phyloP scores from a whole-genome alignment of 768 basidiomycete species.

The Boletus reticuloceps region DNA sequence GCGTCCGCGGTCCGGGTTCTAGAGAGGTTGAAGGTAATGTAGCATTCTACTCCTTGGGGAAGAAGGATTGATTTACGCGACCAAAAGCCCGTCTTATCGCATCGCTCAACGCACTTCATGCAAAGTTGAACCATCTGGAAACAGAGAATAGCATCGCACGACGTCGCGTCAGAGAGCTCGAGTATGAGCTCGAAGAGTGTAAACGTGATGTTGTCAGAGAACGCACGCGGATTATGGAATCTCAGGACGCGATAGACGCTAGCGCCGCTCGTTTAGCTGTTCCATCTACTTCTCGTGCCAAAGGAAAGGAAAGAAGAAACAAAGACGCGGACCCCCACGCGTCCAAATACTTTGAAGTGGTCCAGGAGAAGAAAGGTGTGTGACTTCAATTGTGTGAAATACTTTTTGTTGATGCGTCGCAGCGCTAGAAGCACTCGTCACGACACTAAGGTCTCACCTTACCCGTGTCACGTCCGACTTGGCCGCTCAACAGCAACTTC shows the following conservation, averaged over 20 bases:
- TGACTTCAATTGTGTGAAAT: not conserved
- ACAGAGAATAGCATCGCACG: constrained; percentile 81
- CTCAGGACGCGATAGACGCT: constrained; percentile 40
- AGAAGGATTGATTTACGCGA: not conserved
- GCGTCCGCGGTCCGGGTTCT: constrained; percentile 45
- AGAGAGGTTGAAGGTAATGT: constrained; percentile 64
- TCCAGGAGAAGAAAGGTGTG: constrained; percentile 90
- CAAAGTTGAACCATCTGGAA: constrained; percentile 70
- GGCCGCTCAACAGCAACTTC: constrained; percentile 67
- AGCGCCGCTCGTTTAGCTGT: constrained; percentile 11
- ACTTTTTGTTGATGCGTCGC: constrained; percentile 9
- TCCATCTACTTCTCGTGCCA: constrained; percentile 23
- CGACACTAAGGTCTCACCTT: constrained; percentile 70
- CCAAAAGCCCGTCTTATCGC: constrained; percentile 56
- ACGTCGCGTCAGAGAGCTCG: constrained; percentile 81
- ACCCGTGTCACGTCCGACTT: constrained; percentile 77
- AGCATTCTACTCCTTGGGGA: not conserved
- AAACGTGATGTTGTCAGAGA: constrained; percentile 76
- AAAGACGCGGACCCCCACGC: constrained; percentile 39
- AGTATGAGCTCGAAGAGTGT: constrained; percentile 80
- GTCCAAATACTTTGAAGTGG: constrained; percentile 67
- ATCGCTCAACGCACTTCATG: constrained; percentile 61
- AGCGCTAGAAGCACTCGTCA: constrained; percentile 83
- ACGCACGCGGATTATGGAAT: constrained; percentile 59
- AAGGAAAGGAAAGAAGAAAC: constrained; percentile 27